Percentiles rank a stretch among this genome's conserved stretches.
phyloP scores from a whole-genome alignment of 441 rosid genomes.

The Adansonia grandidieri region DNA sequence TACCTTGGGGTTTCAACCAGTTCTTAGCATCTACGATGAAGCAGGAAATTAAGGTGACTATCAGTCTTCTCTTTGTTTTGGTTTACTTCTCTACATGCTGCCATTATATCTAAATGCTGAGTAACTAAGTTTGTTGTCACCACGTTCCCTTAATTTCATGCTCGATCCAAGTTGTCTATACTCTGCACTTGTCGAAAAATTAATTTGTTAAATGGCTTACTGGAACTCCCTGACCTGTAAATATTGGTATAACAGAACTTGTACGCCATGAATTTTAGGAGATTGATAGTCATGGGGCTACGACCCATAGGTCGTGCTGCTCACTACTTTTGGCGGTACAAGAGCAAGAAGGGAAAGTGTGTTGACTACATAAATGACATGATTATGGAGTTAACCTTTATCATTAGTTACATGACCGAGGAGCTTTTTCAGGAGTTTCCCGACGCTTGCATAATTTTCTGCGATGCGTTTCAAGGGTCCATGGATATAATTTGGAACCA shows the following conservation, averaged over 20 bases:
- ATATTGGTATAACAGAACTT: constrained; percentile 53
- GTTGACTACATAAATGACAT: constrained; percentile 73
- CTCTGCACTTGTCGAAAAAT: no score
- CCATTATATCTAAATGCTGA: neutral
- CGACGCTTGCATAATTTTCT: constrained; percentile 61
- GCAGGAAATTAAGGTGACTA: constrained; percentile 68
- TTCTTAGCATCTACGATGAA: constrained; percentile 67
- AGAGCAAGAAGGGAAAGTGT: constrained; percentile 74
- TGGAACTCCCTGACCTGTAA: neutral
- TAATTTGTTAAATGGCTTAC: no score
- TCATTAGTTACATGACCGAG: constrained; percentile 70
- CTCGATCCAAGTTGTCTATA: neutral
- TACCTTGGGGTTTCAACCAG: constrained; percentile 90
- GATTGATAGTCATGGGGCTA: constrained; percentile 74
- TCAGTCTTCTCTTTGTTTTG: neutral
- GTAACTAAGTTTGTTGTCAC: neutral
- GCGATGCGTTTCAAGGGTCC: constrained; percentile 75
- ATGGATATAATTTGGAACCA: constrained; percentile 77
- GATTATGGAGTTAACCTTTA: constrained; percentile 76
- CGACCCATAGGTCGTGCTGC: constrained; percentile 33
- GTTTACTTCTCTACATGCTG: neutral
- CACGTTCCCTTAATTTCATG: neutral
- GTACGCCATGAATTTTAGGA: constrained; percentile 65
- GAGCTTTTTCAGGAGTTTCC: constrained; percentile 62
- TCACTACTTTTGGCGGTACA: constrained; percentile 45